Evolutionary conservation across 441 rosid genomes (phyloP).

Genomic region (Populus hybrid): DNA sequence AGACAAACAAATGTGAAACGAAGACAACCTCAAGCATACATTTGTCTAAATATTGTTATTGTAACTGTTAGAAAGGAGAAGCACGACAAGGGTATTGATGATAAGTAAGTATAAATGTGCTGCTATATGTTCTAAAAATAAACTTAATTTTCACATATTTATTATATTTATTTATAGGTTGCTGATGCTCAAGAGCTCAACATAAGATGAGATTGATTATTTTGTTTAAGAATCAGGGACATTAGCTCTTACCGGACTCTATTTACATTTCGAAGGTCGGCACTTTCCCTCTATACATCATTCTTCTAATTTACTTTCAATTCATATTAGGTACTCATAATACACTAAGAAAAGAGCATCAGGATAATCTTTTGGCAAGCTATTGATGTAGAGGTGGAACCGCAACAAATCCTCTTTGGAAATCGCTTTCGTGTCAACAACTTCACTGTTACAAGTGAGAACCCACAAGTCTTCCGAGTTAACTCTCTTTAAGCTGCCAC

Average conservation of each 20-base stretch:
- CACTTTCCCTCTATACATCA: constrained; percentile 49
- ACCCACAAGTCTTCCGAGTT: constrained; percentile 97
- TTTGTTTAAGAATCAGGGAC: constrained; percentile 27
- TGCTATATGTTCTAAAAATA: neutral
- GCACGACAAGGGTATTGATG: neutral
- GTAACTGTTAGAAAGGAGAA: neutral
- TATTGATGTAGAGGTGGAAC: constrained; percentile 74
- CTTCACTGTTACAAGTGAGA: constrained; percentile 75
- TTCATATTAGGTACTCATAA: constrained; percentile 78
- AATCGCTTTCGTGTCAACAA: constrained; percentile 67
- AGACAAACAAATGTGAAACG: neutral
- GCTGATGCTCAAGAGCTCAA: constrained; percentile 15
- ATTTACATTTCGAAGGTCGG: constrained; percentile 53
- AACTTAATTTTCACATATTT: neutral
- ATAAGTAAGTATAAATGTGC: neutral
- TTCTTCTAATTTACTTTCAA: constrained; percentile 5
- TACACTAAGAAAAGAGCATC: constrained; percentile 79
- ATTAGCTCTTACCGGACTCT: constrained; percentile 51
- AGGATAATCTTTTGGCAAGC: constrained; percentile 78
- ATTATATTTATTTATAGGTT: constrained; percentile 9
- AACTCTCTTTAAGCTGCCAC: constrained; percentile 88
- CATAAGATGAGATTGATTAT: constrained; percentile 19
- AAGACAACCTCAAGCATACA: neutral
- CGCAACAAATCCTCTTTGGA: constrained; percentile 63
- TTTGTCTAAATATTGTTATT: neutral